Conservation (phyloP, 2,329 filamentous ascomycete species). For the Aspergillus sp. region DNA sequence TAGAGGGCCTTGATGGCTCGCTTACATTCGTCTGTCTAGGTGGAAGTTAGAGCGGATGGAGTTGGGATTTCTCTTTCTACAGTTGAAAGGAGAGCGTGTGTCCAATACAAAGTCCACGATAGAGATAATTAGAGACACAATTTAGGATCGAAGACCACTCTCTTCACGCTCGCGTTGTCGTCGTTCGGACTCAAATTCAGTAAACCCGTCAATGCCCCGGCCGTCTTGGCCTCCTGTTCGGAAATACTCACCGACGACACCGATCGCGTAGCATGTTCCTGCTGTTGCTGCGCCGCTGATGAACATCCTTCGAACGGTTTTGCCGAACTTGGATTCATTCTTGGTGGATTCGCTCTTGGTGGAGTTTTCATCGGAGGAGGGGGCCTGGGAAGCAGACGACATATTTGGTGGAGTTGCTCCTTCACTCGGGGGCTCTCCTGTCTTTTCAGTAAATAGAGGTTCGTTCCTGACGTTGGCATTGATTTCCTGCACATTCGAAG, state of each 20-base stretch:
- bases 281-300: slow-evolving; percentile 34
- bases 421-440: not conserved
- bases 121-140: not conserved
- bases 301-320: slow-evolving; percentile 31
- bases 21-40: not conserved
- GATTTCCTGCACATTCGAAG: not conserved
- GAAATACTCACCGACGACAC: slow-evolving; percentile 41
- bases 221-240: slow-evolving; percentile 40
- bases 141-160: not conserved
- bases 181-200: slow-evolving; percentile 36
- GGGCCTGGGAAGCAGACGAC: not conserved
- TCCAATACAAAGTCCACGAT: not conserved
- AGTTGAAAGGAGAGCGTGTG: not conserved
- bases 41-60: not conserved
- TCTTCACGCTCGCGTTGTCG: slow-evolving; percentile 17
- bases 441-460: slow-evolving; percentile 1
- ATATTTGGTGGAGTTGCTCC: too few species aligned
- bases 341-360: slow-evolving; percentile 12
- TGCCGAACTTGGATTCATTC: slow-evolving; percentile 14
- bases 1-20: not conserved
- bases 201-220: slow-evolving; percentile 37
- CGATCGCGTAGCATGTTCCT: slow-evolving; percentile 40
- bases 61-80: not conserved
- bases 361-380: not conserved
- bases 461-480: slow-evolving; percentile 2